phyloP scores from a whole-genome alignment of 352 stramenopile genomes.

The Globisporangium uncinulatum region DNA sequence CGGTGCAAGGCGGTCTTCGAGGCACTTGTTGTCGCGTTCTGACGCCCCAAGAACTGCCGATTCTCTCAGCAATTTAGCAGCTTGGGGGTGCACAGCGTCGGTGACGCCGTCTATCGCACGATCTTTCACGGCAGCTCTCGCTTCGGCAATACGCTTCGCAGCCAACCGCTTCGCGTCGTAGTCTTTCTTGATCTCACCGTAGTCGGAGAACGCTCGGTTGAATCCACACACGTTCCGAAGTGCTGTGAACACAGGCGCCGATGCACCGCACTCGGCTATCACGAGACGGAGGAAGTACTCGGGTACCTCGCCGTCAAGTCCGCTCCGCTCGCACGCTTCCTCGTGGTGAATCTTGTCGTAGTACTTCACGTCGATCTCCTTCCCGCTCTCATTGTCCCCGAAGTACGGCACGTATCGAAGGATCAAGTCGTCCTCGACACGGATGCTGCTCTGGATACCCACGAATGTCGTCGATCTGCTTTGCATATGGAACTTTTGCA shows the following conservation, averaged over 20 bases:
- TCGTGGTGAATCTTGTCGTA: constrained; percentile 51
- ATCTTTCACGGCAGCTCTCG: constrained; percentile 2
- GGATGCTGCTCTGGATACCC: constrained; percentile 64
- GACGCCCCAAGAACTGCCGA: constrained; percentile 24
- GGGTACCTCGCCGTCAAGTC: constrained; percentile 45
- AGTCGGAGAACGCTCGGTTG: constrained; percentile 29
- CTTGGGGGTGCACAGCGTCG: not conserved
- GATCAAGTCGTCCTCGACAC: constrained; percentile 85
- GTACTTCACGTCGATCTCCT: constrained; percentile 63
- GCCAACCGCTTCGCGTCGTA: constrained; percentile 14
- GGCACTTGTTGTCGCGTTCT: constrained; percentile 8
- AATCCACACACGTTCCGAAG: constrained; percentile 29
- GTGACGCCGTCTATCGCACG: constrained; percentile 7
- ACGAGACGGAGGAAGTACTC: no score
- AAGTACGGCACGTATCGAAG: constrained; percentile 90
- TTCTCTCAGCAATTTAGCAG: constrained; percentile 28
- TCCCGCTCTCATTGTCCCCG: constrained; percentile 85
- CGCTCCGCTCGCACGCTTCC: constrained; percentile 32
- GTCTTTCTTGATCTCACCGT: constrained; percentile 29
- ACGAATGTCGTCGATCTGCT: constrained; percentile 64
- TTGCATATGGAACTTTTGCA: constrained; percentile 38
- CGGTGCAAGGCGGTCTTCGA: constrained; percentile 14
- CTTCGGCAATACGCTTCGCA: constrained; percentile 6
- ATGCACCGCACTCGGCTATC: no score
- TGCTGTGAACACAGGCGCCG: constrained; percentile 13